Conservation (phyloP, 768 basidiomycete genomes). For the Agrocybe pediades region DNA sequence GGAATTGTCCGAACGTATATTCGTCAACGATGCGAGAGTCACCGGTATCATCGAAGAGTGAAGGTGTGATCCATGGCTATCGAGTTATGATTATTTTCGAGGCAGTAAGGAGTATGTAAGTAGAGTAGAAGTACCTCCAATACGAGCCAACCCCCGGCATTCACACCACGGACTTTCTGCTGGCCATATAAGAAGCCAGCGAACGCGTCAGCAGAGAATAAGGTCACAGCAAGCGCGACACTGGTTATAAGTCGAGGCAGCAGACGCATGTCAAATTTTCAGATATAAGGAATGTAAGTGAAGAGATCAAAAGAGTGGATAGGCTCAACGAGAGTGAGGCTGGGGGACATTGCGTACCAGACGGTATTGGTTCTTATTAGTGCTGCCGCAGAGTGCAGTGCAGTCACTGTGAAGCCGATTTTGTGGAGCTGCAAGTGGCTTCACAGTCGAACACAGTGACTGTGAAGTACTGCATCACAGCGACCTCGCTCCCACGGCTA, state of each 20-base stretch:
- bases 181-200: slow-evolving; percentile 70
- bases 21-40: slow-evolving; percentile 69
- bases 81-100: background rate
- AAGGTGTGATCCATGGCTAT: slow-evolving; percentile 80
- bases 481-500: too few relatives aligned
- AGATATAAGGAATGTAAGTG: background rate
- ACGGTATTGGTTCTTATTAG: background rate
- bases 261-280: background rate
- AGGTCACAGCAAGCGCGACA: background rate
- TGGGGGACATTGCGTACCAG: background rate
- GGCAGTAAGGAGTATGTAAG: slow-evolving; percentile 6
- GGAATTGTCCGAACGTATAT: slow-evolving; percentile 71
- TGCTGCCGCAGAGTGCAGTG: too few relatives aligned
- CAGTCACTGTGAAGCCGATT: too few relatives aligned
- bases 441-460: too few relatives aligned
- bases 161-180: slow-evolving; percentile 77
- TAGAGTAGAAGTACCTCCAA: slow-evolving; percentile 34
- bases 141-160: slow-evolving; percentile 67
- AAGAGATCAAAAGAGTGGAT: background rate
- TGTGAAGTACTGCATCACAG: too few relatives aligned
- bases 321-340: background rate
- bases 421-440: too few relatives aligned
- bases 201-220: slow-evolving; percentile 26
- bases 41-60: slow-evolving; percentile 66
- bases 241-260: background rate